Evolutionary conservation across 345 rosid genomes (phyloP).

Genomic region (Ricinus communis): DNA sequence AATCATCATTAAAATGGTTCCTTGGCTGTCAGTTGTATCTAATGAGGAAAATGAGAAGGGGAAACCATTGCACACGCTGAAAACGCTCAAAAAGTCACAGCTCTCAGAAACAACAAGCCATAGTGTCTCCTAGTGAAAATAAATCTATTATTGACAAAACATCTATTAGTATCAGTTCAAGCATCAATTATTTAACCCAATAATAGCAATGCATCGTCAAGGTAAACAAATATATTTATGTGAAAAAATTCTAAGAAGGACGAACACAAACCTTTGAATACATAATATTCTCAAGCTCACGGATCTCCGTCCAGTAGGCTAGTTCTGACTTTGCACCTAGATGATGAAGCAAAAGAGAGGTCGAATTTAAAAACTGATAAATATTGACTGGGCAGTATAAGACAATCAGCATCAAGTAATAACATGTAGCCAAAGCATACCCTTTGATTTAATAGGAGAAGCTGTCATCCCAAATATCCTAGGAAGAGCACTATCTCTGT

Average conservation of each 20-base stretch:
- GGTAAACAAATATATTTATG: slow-evolving; percentile 6
- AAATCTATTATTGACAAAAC: neutral
- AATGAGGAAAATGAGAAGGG: neutral
- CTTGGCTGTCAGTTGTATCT: neutral
- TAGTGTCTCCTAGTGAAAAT: neutral
- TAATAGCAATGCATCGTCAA: neutral
- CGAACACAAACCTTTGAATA: slow-evolving; percentile 64
- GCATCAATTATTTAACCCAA: neutral
- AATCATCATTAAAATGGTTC: neutral
- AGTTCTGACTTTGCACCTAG: slow-evolving; percentile 44
- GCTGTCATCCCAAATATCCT: slow-evolving; percentile 94
- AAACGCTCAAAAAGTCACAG: neutral
- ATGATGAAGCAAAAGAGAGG: neutral
- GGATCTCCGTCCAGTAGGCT: slow-evolving; percentile 56
- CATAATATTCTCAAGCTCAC: slow-evolving; percentile 68
- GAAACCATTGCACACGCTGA: neutral
- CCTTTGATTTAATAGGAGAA: slow-evolving; percentile 79
- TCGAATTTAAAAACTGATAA: neutral
- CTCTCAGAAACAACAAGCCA: neutral
- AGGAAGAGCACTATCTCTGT: slow-evolving; percentile 47
- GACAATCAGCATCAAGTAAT: slow-evolving; percentile 1
- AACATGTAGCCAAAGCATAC: slow-evolving; percentile 31
- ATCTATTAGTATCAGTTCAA: neutral
- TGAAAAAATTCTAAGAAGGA: slow-evolving; percentile 15
- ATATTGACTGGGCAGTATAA: neutral